These are phyloP conservation scores for Hymenoscyphus fraxineus DNA, from an alignment of 2,329 filamentous ascomycete species.

Conservation along the genomic window DNA sequence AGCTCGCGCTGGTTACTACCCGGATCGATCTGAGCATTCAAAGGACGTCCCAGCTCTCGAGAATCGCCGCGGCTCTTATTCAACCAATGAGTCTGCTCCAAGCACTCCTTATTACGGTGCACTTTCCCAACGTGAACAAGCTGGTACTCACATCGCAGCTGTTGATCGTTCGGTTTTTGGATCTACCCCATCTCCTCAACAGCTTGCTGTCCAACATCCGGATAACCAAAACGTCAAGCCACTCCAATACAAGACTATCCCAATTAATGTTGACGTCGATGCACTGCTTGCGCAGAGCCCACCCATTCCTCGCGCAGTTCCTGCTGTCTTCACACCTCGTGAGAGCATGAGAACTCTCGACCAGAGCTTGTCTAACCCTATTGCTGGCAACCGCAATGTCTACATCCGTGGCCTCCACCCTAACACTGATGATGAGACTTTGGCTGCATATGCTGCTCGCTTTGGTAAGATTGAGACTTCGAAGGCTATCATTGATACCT, in stretches of 20 bases:
- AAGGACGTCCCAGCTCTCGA: conserved; percentile 57
- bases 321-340: conserved; percentile 79
- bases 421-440: conserved; percentile 87
- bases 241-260: conserved; percentile 33
- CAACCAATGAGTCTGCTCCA: conserved; percentile 62
- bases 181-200: conserved; percentile 63
- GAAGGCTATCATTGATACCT: conserved; percentile 96
- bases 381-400: conserved; percentile 88
- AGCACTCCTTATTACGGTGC: conserved; percentile 63
- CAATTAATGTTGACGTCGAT: conserved; percentile 46
- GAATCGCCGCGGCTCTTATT: conserved; percentile 64
- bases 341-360: conserved; percentile 87
- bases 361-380: conserved; percentile 90
- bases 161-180: conserved; percentile 60
- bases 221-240: conserved; percentile 34
- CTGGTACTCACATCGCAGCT: conserved; percentile 54
- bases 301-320: conserved; percentile 79
- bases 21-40: conserved; percentile 32
- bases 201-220: conserved; percentile 45
- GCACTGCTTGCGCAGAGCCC: conserved; percentile 72
- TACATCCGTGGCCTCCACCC: conserved; percentile 96
- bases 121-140: conserved; percentile 55
- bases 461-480: conserved; percentile 95
- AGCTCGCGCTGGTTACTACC: conserved; percentile 29
- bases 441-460: conserved; percentile 75